Conservation (phyloP, 2,329 filamentous ascomycete species). For the Tolypocladium tropicale region DNA sequence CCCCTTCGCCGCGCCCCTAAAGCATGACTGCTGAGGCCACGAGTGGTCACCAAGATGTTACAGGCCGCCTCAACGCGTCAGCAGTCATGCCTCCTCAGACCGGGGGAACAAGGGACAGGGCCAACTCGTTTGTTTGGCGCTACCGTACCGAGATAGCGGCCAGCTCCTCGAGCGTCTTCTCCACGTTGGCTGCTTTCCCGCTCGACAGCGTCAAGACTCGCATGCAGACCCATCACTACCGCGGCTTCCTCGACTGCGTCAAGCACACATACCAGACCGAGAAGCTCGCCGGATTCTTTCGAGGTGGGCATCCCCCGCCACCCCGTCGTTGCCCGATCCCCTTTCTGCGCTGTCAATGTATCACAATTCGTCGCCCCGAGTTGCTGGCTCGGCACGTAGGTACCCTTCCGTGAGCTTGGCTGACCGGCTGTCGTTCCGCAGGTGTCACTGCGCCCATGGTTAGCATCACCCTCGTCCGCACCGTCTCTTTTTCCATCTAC, state of each 20-base stretch:
- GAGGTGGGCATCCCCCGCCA: slow-evolving; percentile 43
- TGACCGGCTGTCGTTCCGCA: slow-evolving; percentile 19
- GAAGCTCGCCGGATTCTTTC: slow-evolving; percentile 67
- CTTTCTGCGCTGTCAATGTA: not conserved
- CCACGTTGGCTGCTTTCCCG: slow-evolving; percentile 72
- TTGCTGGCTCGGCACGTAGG: not conserved
- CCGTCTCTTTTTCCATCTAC: slow-evolving; percentile 72
- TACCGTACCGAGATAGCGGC: slow-evolving; percentile 77
- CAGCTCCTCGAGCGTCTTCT: slow-evolving; percentile 65
- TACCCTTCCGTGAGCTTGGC: not conserved
- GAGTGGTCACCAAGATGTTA: slow-evolving; percentile 27
- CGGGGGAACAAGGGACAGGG: slow-evolving; percentile 11
- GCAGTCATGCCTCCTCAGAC: slow-evolving; percentile 17
- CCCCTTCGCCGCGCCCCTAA: slow-evolving; percentile 7
- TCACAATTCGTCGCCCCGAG: not conserved
- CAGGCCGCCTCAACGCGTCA: slow-evolving; percentile 17
- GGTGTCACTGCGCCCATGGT: slow-evolving; percentile 72
- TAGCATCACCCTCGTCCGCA: slow-evolving; percentile 67
- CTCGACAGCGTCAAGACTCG: slow-evolving; percentile 84
- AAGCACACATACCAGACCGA: slow-evolving; percentile 66
- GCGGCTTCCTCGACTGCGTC: slow-evolving; percentile 64
- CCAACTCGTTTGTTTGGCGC: slow-evolving; percentile 51
- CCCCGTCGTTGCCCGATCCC: not conserved
- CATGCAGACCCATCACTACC: slow-evolving; percentile 78
- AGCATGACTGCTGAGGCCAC: slow-evolving; percentile 27